Percentiles rank a stretch among this genome's conserved stretches.
These are phyloP conservation scores for Pachysandra terminalis DNA, from an alignment of 164 flowering plant genomes.

Conservation along the genomic window DNA sequence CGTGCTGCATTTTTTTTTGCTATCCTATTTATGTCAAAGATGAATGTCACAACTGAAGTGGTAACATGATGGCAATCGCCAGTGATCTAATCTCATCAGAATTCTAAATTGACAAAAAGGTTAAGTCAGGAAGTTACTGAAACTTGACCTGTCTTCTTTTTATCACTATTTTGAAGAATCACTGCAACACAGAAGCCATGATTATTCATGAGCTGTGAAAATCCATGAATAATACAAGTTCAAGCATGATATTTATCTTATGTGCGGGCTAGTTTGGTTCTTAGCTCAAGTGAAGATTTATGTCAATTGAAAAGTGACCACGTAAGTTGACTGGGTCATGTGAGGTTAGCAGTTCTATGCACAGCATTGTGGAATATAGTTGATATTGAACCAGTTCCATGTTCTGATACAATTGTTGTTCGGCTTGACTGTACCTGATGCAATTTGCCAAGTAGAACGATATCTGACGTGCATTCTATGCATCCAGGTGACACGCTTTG, in stretches of 20 bases:
- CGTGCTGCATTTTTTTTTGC: too few relatives aligned
- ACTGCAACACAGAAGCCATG: too few relatives aligned
- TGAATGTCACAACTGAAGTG: too few relatives aligned
- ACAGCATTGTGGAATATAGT: background rate
- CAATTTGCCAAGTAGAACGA: background rate
- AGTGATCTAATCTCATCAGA: background rate
- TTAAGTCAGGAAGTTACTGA: background rate
- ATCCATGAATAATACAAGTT: too few relatives aligned
- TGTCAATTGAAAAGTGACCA: too few relatives aligned
- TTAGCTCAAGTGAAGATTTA: background rate
- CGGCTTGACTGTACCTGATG: background rate
- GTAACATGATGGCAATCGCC: background rate
- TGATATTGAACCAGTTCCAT: background rate
- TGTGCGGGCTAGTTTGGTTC: background rate
- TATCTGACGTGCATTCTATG: constrained; percentile 8
- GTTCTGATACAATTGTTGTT: background rate
- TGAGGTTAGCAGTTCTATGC: background rate
- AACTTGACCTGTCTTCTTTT: background rate
- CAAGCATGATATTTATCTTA: too few relatives aligned
- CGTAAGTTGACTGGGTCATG: background rate
- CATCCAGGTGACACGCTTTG: constrained; percentile 36
- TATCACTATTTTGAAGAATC: too few relatives aligned
- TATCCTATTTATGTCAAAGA: too few relatives aligned
- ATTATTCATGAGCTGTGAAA: too few relatives aligned
- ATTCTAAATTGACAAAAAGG: background rate